A percentile compares a stretch with the other conserved stretches of the same genome.
These are phyloP conservation scores for Rhodomyrtus psidioides DNA, from an alignment of 441 rosid species.

Conservation along the genomic window DNA sequence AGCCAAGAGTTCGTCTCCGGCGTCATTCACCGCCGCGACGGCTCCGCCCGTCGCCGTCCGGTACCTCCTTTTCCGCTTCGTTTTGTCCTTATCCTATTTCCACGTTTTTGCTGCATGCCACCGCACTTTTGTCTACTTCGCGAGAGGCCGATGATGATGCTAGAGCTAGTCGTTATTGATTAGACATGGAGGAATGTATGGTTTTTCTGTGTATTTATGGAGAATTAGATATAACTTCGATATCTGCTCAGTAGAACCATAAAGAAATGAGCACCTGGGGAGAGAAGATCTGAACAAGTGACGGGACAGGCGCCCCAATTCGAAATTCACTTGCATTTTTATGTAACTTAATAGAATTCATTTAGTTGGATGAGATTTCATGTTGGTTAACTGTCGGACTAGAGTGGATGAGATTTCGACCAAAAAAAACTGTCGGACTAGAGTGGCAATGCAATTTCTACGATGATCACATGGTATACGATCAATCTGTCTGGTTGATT, in stretches of 20 bases:
- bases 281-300: not conserved
- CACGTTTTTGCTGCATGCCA: not conserved
- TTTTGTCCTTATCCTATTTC: not conserved
- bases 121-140: not conserved
- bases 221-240: not conserved
- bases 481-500: not conserved
- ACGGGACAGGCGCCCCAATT: not conserved
- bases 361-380: not conserved
- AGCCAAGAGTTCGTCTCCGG: constrained; percentile 35
- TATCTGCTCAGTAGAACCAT: not conserved
- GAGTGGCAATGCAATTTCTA: not conserved
- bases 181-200: not conserved
- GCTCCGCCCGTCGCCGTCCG: constrained; percentile 50
- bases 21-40: constrained; percentile 25
- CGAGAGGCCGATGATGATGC: not conserved
- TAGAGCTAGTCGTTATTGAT: not conserved
- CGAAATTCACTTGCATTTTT: not conserved
- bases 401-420: too few relatives aligned
- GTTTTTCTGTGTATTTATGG: not conserved
- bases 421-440: not conserved
- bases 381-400: not conserved
- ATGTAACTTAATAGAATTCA: not conserved
- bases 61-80: constrained; percentile 21
- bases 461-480: not conserved
- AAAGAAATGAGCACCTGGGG: not conserved